A percentile compares a stretch with the other conserved stretches of the same genome.
Conservation (phyloP, 768 basidiomycete genomes). For the Leccinum barrowsii region DNA sequence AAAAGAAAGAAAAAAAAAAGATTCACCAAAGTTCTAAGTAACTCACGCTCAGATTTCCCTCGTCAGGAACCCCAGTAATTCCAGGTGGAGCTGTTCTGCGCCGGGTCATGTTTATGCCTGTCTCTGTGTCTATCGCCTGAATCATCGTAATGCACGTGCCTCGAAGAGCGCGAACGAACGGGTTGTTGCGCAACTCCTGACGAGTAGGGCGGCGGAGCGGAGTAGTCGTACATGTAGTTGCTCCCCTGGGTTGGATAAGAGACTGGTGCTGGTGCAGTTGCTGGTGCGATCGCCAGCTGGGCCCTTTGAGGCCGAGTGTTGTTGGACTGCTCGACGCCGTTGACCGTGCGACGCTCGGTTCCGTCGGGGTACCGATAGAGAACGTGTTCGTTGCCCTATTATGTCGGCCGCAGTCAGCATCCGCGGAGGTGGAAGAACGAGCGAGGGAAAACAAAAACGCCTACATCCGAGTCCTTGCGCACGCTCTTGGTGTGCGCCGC, state of each 20-base stretch:
- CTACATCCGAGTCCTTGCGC: conserved; percentile 56
- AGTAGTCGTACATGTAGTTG: neutral
- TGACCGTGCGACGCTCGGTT: conserved; percentile 59
- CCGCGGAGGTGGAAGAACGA: neutral
- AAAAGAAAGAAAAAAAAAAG: neutral
- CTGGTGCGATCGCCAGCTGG: conserved; percentile 6
- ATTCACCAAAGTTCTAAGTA: neutral
- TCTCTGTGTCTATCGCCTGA: conserved; percentile 15
- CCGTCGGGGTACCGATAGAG: conserved; percentile 66
- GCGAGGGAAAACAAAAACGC: conserved; percentile 22
- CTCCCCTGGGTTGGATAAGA: neutral
- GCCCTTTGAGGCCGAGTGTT: conserved; percentile 11
- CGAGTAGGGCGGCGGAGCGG: conserved; percentile 23
- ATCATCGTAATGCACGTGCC: conserved; percentile 12
- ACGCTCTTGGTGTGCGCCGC: conserved; percentile 56
- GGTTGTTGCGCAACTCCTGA: conserved; percentile 12
- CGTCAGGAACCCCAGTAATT: conserved; percentile 13
- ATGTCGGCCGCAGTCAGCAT: conserved; percentile 4
- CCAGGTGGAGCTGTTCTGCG: conserved; percentile 10
- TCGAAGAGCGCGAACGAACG: conserved; percentile 17
- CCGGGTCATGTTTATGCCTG: conserved; percentile 5
- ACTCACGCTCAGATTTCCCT: neutral
- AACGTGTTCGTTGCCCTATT: conserved; percentile 73
- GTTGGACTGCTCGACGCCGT: conserved; percentile 51
- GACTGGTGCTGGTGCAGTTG: neutral